Percentiles rank a stretch among this genome's conserved stretches.
These are phyloP conservation scores for Mycena maculata DNA, from an alignment of 768 basidiomycete species.

Conservation along the genomic window DNA sequence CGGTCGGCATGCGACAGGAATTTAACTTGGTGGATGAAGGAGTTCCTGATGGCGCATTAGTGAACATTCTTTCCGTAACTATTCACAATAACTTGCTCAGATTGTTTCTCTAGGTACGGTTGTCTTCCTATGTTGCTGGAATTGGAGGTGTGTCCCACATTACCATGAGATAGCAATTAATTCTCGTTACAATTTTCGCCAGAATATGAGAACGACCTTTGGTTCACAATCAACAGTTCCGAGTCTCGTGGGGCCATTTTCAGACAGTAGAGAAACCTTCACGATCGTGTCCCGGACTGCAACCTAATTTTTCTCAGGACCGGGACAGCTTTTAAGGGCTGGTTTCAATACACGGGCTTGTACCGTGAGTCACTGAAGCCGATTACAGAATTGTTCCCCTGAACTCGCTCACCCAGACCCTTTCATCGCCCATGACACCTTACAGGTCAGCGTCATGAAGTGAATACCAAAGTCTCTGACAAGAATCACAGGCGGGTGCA, in stretches of 20 bases:
- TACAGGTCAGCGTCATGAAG: conserved; percentile 2
- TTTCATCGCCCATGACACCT: neutral
- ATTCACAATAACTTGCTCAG: conserved; percentile 5
- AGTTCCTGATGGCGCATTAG: conserved; percentile 15
- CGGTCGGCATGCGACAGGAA: conserved; percentile 15
- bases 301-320: conserved; percentile 1
- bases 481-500: neutral
- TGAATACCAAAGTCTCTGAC: conserved; percentile 3
- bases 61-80: neutral
- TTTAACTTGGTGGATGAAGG: conserved; percentile 22
- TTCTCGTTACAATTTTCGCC: conserved; percentile 1
- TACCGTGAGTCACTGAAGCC: conserved; percentile 13
- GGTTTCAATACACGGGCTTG: conserved; percentile 18
- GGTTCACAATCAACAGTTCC: conserved; percentile 12
- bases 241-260: conserved; percentile 1
- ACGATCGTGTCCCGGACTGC: neutral
- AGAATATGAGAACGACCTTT: conserved; percentile 15
- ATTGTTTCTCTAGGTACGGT: conserved; percentile 9
- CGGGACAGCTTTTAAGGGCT: conserved; percentile 23
- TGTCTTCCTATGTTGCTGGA: conserved; percentile 20
- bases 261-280: conserved; percentile 3
- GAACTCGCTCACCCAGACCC: conserved; percentile 5
- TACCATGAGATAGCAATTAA: neutral
- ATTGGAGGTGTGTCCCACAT: conserved; percentile 12
- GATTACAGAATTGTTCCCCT: neutral